Evolutionary conservation across 1,284 basidiomycete genomes (phyloP), one percentile per base, ranked within the genome.

Genomic region (Ustilago xerochloae): DNA sequence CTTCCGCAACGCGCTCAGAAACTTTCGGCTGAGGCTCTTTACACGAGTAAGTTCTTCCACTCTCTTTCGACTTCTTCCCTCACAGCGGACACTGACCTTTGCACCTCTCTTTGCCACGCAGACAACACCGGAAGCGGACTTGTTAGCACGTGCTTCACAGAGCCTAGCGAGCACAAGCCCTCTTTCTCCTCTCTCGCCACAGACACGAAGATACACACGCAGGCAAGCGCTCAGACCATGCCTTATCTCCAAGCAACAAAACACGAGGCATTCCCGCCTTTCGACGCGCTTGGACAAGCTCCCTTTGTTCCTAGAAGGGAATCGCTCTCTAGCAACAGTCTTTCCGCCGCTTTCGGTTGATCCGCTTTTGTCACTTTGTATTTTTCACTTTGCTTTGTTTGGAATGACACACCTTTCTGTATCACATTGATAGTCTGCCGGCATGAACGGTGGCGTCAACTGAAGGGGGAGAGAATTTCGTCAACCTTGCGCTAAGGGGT

Each of bases 331-430:
- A 51, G 47, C 16, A 69, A 69, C 56, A 69, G 66, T 15, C 66
- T 69, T 16, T 69, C 66, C 22, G 57, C 66, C 24, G 66, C 66
- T 9, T 63, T 69, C 24, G 56, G 66, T 28, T 69, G 48, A 60
- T n/a, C 18, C 10, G n/a, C 3, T 8, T 13, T 13, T 22, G n/a
- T 3, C 46, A 30, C 45, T 50, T 63, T 63, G 60, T 58, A 58
- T 58, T 55, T n/a, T 9, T 48, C 18, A 10, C 12, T 39, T 59
- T 38, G 32, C 58, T 62, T 54, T 52, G 48, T 65, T 38, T 54
- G 65, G 59, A 62, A 59, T 57, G 46, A 26, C 20, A 30, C 46
- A 33, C 22, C 39, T 4, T n/a, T 38, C 36, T 52, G 32, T 49
- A 38, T 50, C 51, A 24, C 20, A 47, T 7, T 4, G n/a, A 20